phyloP scores from a whole-genome alignment of 1,284 basidiomycete genomes.

The Crepidotus sp. region DNA sequence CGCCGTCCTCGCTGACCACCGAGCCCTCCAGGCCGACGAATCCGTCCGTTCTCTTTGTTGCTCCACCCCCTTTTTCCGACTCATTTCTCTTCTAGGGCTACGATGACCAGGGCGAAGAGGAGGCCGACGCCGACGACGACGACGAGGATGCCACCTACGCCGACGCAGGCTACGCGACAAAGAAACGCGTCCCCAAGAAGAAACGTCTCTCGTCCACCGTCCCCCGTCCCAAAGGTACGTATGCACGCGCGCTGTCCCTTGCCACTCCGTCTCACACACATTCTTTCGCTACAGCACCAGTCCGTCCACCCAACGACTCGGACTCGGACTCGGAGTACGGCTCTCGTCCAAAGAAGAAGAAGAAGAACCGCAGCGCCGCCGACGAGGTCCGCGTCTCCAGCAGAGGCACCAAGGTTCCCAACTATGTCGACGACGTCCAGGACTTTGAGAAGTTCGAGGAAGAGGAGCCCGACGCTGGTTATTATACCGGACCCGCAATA shows the following conservation, averaged over 20 bases:
- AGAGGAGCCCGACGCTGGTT: constrained; percentile 39
- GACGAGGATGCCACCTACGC: constrained; percentile 71
- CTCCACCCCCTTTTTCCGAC: constrained; percentile 16
- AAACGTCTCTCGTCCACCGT: constrained; percentile 40
- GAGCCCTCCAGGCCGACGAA: constrained; percentile 16
- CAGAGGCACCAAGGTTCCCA: constrained; percentile 73
- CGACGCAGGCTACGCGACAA: constrained; percentile 60
- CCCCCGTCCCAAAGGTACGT: constrained; percentile 52
- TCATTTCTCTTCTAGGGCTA: constrained; percentile 44
- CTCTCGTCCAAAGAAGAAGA: constrained; percentile 81
- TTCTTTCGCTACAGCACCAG: constrained; percentile 32
- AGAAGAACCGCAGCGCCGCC: constrained; percentile 39
- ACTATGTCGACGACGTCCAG: constrained; percentile 78
- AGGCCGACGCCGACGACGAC: constrained; percentile 43
- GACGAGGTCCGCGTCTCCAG: constrained; percentile 76
- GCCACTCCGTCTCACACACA: constrained; percentile 18
- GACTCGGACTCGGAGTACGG: constrained; percentile 89
- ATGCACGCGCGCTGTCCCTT: constrained; percentile 9
- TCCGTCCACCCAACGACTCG: constrained; percentile 46
- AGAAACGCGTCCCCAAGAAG: constrained; percentile 58
- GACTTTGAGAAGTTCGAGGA: constrained; percentile 74
- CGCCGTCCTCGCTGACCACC: background rate
- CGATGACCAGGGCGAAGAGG: constrained; percentile 49
- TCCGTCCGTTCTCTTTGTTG: constrained; percentile 11
- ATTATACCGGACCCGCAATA: constrained; percentile 44